Evolutionary conservation across 164 flowering plant species (phyloP), one percentile per base, ranked within the genome.

Genomic region (Paratinospora sagittata): DNA sequence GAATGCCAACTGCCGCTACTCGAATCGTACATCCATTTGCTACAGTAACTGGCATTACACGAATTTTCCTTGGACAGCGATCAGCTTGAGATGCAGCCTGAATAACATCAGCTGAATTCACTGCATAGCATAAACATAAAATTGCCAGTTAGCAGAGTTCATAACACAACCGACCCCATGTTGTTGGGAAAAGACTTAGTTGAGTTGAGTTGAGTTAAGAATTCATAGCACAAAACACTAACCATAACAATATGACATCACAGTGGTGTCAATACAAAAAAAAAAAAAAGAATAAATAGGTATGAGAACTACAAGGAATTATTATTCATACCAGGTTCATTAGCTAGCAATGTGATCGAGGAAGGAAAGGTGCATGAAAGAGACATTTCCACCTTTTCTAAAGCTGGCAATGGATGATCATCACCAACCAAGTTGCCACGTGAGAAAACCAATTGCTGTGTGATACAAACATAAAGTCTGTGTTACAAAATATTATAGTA

Each of bases 361-460:
- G 88, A 80, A 73, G 98, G 98, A 67, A 90, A 68, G 65, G 83
- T 76, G 75, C 98, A 92, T 21, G 69, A 47, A 58, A 94, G 83
- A 39, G 78, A 81, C 73, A 90, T 30, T 26, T 76, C 81, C 75
- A 74, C 84, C 78, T 84, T 86, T 76, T 84, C 88, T 63, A 92
- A 67, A 43, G 84, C 86, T 71, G 98, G 96, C 62, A 85, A 65
- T 71, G 85, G 88, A 82, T 94, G 98, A 70, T 82, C 88, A 43
- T 80, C 87, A 16, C 96, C 97, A 74, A 86, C 85, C 82, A 90
- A 74, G 81, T 92, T 94, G 55, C 97, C 97, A 67, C 98, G 92
- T 72, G 83, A 85, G 77, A 94, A 94, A 63, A 82, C 72, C 73
- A 94, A 74, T 78, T 79, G 84, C 97, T 91, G 85, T 62, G 49